These are phyloP conservation scores for Termitomyces sp. DNA, from an alignment of 768 basidiomycete species.

Conservation along the genomic window DNA sequence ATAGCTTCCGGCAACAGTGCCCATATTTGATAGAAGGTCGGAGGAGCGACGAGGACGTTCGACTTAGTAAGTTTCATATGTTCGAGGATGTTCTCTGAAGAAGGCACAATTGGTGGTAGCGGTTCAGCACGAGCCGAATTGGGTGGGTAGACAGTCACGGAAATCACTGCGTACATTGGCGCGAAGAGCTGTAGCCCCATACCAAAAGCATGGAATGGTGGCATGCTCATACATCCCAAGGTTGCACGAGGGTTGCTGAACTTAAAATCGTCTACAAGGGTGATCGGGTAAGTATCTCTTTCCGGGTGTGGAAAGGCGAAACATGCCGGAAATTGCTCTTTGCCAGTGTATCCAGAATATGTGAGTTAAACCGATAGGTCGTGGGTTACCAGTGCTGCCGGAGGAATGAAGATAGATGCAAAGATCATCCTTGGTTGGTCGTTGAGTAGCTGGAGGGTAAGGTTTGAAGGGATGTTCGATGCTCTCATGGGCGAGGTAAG, in stretches of 20 bases:
- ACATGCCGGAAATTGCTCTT: slow-evolving; percentile 20
- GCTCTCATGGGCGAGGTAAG: slow-evolving; percentile 11
- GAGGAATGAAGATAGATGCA: slow-evolving; percentile 33
- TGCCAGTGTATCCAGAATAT: slow-evolving; percentile 12
- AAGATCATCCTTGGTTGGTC: slow-evolving; percentile 10
- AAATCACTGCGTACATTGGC: slow-evolving; percentile 19
- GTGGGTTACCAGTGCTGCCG: slow-evolving; percentile 33
- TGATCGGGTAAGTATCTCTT: background rate
- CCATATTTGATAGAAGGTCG: slow-evolving; percentile 35
- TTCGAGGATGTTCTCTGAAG: slow-evolving; percentile 33
- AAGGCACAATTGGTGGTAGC: slow-evolving; percentile 28
- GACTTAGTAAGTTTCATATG: slow-evolving; percentile 22
- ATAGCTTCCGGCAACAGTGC: slow-evolving; percentile 19
- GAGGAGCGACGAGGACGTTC: slow-evolving; percentile 27
- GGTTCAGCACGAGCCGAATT: slow-evolving; percentile 12
- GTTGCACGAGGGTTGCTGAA: background rate
- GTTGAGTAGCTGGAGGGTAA: slow-evolving; percentile 5
- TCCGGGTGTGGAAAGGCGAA: background rate
- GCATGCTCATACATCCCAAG: slow-evolving; percentile 16
- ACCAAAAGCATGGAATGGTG: slow-evolving; percentile 35
- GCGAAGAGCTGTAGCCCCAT: slow-evolving; percentile 22
- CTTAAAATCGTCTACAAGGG: background rate
- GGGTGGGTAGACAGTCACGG: slow-evolving; percentile 28
- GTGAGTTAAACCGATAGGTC: slow-evolving; percentile 28
- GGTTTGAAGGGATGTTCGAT: slow-evolving; percentile 5